A percentile compares a stretch with the other conserved stretches of the same genome.
Conservation (phyloP, 352 stramenopile genomes). For the Phytophthora quininea region DNA sequence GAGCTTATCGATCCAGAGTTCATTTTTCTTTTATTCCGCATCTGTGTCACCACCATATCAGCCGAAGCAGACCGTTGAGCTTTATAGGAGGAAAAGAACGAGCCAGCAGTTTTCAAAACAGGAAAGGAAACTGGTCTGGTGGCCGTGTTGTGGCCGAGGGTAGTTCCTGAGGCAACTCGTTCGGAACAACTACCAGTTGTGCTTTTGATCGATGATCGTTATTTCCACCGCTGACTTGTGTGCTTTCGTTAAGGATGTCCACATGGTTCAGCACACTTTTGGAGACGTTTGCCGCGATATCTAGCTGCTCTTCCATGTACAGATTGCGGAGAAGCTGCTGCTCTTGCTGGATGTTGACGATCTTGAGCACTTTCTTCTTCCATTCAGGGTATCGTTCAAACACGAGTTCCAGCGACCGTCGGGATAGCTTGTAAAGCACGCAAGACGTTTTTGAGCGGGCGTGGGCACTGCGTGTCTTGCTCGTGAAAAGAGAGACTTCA, state of each 20-base stretch:
- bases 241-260: conserved; percentile 12
- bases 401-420: conserved; percentile 64
- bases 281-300: conserved; percentile 20
- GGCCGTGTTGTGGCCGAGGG: not conserved
- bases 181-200: conserved; percentile 14
- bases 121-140: conserved; percentile 8
- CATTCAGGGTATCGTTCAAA: conserved; percentile 72
- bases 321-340: conserved; percentile 60
- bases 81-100: conserved; percentile 39
- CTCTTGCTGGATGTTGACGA: conserved; percentile 59
- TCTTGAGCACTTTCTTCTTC: conserved; percentile 72
- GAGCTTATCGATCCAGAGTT: conserved; percentile 58
- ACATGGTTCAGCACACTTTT: conserved; percentile 26
- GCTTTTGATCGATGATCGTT: not conserved
- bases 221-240: not conserved
- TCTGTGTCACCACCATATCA: conserved; percentile 9
- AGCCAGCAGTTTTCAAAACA: conserved; percentile 6
- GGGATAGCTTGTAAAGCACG: conserved; percentile 74
- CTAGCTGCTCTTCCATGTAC: conserved; percentile 68
- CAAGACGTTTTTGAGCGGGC: conserved; percentile 63
- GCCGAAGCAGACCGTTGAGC: conserved; percentile 22
- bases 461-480: conserved; percentile 54
- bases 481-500: conserved; percentile 68
- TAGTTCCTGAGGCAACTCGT: not conserved
- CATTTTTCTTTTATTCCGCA: conserved; percentile 13